phyloP scores from a whole-genome alignment of 495 filamentous ascomycete species.

The Penicillium daleae region DNA sequence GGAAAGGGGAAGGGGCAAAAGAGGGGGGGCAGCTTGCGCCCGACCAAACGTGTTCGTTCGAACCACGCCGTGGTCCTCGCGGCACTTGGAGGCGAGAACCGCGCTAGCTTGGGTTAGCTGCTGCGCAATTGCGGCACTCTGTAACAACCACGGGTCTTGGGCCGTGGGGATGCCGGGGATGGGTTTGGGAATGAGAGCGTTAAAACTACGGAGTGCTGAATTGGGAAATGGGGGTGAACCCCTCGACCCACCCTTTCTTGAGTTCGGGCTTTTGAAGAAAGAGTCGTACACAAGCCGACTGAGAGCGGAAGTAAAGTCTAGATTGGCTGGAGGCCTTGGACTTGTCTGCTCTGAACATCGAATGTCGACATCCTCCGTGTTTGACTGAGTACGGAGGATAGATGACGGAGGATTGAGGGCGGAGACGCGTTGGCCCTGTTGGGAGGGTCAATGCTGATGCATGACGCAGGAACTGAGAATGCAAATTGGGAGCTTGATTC shows the following conservation, averaged over 20 bases:
- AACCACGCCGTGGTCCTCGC: no score
- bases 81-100: background rate
- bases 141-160: background rate
- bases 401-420: background rate
- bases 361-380: background rate
- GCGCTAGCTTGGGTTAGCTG: background rate
- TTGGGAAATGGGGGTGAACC: no score
- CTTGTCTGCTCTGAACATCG: background rate
- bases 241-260: no score
- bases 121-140: background rate
- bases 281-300: no score
- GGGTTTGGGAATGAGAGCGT: background rate
- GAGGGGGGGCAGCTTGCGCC: background rate
- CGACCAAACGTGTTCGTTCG: constrained; percentile 1
- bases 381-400: background rate
- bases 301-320: no score
- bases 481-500: background rate
- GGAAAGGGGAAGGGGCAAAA: constrained; percentile 2
- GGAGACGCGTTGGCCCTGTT: background rate
- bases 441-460: background rate
- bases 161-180: background rate
- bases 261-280: no score
- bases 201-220: no score
- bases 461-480: background rate
- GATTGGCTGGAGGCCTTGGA: no score